Conservation (phyloP, 495 filamentous ascomycete species). For the Talaromyces ruber region DNA sequence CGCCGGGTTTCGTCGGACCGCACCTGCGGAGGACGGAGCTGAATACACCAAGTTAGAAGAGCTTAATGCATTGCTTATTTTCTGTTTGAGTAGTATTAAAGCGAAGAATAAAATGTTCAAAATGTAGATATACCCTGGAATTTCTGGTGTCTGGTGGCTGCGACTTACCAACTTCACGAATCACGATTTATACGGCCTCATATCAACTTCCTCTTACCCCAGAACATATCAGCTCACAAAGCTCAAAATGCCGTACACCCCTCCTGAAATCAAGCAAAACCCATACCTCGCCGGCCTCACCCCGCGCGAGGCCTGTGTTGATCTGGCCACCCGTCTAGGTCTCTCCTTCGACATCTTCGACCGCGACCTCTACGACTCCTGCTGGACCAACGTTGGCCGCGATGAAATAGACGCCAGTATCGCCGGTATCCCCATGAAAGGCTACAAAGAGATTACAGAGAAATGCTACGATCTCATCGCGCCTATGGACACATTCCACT, state of each 20-base stretch:
- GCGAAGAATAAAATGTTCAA: not conserved
- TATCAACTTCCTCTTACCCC: not conserved
- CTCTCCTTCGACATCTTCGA: not conserved
- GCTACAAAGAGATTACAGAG: not conserved
- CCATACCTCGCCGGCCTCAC: not conserved
- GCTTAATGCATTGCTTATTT: not conserved
- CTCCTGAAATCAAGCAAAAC: not conserved
- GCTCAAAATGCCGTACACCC: not conserved
- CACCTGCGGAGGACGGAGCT: not conserved
- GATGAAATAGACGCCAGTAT: not conserved
- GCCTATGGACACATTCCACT: not conserved
- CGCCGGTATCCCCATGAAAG: not conserved
- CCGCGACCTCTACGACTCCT: not conserved
- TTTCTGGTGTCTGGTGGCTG: not conserved
- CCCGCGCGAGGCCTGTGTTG: not conserved
- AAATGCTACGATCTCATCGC: not conserved
- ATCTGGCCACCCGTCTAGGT: not conserved
- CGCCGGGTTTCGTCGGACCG: not conserved
- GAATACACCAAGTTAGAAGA: not conserved
- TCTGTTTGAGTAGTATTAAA: not conserved
- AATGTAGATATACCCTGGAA: not conserved
- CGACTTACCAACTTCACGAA: not conserved
- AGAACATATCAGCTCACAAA: not conserved
- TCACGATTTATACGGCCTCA: not conserved
- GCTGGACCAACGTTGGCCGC: not conserved